A percentile compares a stretch with the other conserved stretches of the same genome.
These are phyloP conservation scores for Syzygium aromaticum DNA, from an alignment of 345 rosid genomes.

Conservation along the genomic window DNA sequence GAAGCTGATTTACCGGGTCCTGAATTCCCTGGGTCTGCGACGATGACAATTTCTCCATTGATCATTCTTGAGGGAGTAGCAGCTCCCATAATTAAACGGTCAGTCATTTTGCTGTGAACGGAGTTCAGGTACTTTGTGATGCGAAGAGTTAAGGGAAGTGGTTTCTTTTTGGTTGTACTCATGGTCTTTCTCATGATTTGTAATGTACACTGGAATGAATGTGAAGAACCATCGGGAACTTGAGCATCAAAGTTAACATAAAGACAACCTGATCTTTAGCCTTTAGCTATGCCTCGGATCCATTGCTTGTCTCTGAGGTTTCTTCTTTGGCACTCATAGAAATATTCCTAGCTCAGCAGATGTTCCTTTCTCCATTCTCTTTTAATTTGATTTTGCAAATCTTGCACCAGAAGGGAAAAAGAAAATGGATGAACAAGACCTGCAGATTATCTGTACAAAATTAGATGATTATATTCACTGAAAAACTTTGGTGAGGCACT, in stretches of 20 bases:
- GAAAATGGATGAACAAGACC: neutral
- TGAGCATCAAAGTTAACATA: neutral
- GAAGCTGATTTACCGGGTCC: constrained; percentile 44
- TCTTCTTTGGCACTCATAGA: neutral
- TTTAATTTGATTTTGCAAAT: neutral
- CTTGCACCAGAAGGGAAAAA: neutral
- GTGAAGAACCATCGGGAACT: neutral
- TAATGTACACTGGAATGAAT: neutral
- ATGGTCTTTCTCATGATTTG: neutral
- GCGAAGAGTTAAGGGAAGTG: neutral
- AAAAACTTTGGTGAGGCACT: neutral
- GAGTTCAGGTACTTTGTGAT: neutral
- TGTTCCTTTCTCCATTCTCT: neutral
- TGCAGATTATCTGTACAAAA: neutral
- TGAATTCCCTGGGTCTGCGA: constrained; percentile 24
- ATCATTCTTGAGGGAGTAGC: constrained; percentile 8
- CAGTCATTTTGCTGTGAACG: neutral
- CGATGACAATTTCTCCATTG: constrained; percentile 26
- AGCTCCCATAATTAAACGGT: neutral
- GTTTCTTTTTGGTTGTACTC: neutral
- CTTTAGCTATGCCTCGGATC: constrained; percentile 18
- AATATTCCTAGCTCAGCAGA: neutral
- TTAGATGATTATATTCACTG: neutral
- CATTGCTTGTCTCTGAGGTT: constrained; percentile 30
- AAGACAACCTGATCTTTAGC: constrained; percentile 9